Conservation (phyloP, 2,329 filamentous ascomycete species). For the Dothistroma pini region DNA sequence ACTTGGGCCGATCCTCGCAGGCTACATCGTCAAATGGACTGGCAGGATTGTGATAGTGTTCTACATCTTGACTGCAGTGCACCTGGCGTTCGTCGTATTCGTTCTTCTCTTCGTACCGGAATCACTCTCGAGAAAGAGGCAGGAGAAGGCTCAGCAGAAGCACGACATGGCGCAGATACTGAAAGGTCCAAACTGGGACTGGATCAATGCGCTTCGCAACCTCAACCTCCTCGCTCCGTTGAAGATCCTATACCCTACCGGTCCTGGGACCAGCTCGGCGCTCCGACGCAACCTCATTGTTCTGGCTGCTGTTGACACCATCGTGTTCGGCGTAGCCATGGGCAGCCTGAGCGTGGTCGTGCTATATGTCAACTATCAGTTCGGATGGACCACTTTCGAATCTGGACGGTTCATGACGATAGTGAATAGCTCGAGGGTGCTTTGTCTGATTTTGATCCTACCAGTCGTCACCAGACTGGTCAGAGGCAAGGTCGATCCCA, state of each 20-base stretch:
- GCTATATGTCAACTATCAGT: slow-evolving; percentile 76
- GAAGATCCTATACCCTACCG: slow-evolving; percentile 70
- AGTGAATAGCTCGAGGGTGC: slow-evolving; percentile 72
- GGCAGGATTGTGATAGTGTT: slow-evolving; percentile 77
- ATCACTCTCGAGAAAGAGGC: slow-evolving; percentile 71
- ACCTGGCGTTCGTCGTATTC: slow-evolving; percentile 69
- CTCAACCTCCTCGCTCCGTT: slow-evolving; percentile 73
- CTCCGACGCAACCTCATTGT: slow-evolving; percentile 79
- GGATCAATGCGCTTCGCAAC: slow-evolving; percentile 43
- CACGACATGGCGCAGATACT: slow-evolving; percentile 45
- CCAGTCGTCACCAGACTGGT: slow-evolving; percentile 74
- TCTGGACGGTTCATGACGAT: slow-evolving; percentile 76
- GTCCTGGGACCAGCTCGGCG: slow-evolving; percentile 55
- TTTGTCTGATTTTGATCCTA: slow-evolving; percentile 69
- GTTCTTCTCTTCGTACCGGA: slow-evolving; percentile 74
- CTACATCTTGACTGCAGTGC: slow-evolving; percentile 71
- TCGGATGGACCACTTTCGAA: slow-evolving; percentile 78
- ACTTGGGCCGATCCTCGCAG: slow-evolving; percentile 76
- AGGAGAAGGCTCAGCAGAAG: slow-evolving; percentile 66
- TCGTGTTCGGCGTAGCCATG: slow-evolving; percentile 77
- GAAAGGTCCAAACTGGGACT: slow-evolving; percentile 38
- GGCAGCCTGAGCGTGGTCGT: slow-evolving; percentile 77
- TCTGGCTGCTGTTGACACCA: slow-evolving; percentile 74
- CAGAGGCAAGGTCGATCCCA: slow-evolving; percentile 52
- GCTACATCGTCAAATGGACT: slow-evolving; percentile 72